phyloP scores from a whole-genome alignment of 164 flowering plant genomes.

The Vitis labrusca region DNA sequence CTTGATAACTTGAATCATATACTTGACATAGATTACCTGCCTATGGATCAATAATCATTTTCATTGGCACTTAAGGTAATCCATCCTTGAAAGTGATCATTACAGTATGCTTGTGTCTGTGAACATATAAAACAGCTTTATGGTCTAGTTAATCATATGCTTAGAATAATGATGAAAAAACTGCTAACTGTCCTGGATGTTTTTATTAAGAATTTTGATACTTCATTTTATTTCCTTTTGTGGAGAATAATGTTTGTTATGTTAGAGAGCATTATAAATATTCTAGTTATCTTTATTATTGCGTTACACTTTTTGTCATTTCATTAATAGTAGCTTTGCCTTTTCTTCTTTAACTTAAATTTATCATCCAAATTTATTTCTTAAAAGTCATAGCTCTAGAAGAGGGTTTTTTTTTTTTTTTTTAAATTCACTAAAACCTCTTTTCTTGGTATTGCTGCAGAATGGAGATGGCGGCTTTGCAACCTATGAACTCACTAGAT shows the following conservation, averaged over 20 bases:
- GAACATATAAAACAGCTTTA: background rate
- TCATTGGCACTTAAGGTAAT: background rate
- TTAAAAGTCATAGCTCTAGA: too few species aligned
- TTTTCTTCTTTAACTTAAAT: background rate
- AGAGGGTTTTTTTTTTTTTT: background rate
- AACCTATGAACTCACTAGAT: slow-evolving; percentile 91
- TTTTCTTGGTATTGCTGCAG: slow-evolving; percentile 36
- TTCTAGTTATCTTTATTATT: too few species aligned
- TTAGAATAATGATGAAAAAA: background rate
- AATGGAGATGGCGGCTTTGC: slow-evolving; percentile 84
- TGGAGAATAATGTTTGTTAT: too few species aligned
- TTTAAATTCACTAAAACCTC: background rate
- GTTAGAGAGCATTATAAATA: too few species aligned
- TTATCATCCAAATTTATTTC: background rate
- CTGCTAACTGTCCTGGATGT: background rate
- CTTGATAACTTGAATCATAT: background rate
- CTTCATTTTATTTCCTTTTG: too few species aligned
- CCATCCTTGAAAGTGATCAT: background rate
- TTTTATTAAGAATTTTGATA: background rate
- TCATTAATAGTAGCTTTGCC: background rate
- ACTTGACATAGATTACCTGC: background rate
- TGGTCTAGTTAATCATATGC: background rate
- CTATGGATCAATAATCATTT: background rate
- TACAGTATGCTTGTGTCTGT: background rate
- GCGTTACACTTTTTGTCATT: too few species aligned